Evolutionary conservation across 768 basidiomycete genomes (phyloP).

Genomic region (Pleurotus tuoliensis): DNA sequence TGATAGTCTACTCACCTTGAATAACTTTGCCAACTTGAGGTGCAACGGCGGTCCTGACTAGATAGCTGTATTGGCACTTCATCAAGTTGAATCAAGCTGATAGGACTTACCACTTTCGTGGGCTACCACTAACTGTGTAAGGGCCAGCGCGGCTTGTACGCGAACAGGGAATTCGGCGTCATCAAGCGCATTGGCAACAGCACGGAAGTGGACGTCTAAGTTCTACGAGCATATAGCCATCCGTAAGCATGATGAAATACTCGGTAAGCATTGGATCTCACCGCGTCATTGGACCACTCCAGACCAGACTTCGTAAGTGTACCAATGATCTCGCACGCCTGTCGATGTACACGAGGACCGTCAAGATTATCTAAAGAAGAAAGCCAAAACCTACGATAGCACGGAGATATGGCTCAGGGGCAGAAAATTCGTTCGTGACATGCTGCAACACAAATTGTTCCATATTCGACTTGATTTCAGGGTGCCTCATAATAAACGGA

Average conservation of each 20-base stretch:
- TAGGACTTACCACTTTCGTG: constrained; percentile 55
- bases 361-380: neutral
- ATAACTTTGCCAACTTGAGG: constrained; percentile 85
- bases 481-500: constrained; percentile 80
- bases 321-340: constrained; percentile 82
- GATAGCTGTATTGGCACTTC: constrained; percentile 4
- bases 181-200: constrained; percentile 64
- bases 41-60: constrained; percentile 66
- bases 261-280: constrained; percentile 21
- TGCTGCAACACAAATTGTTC: constrained; percentile 73
- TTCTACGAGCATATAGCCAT: constrained; percentile 36
- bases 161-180: constrained; percentile 80
- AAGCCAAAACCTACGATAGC: constrained; percentile 54
- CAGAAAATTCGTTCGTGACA: constrained; percentile 69
- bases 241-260: neutral
- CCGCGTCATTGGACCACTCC: constrained; percentile 62
- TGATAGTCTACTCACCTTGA: constrained; percentile 48
- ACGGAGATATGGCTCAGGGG: constrained; percentile 67
- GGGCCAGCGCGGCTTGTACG: constrained; percentile 76
- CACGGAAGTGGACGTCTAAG: constrained; percentile 59
- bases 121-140: constrained; percentile 69
- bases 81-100: neutral
- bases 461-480: constrained; percentile 72
- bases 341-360: neutral
- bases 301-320: constrained; percentile 70